phyloP scores from a whole-genome alignment of 768 basidiomycete genomes.

The Coprinellus micaceus region DNA sequence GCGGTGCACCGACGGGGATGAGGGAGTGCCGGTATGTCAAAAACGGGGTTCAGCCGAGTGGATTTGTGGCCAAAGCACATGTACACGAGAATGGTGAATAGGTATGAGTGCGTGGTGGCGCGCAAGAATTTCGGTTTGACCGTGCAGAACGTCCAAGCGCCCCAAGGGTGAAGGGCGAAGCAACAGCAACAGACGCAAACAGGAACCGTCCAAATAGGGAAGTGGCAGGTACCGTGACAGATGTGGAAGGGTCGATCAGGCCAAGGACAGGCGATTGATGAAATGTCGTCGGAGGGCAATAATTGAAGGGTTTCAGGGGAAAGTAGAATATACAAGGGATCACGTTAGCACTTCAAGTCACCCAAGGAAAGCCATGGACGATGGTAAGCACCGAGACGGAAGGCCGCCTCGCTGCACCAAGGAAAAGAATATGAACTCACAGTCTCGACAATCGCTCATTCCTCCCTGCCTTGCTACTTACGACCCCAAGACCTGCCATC shows the following conservation, averaged over 20 bases:
- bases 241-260: neutral
- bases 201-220: neutral
- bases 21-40: neutral
- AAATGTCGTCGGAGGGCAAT: neutral
- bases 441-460: constrained; percentile 30
- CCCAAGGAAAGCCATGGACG: neutral
- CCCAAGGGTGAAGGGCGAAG: neutral
- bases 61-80: neutral
- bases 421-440: constrained; percentile 27
- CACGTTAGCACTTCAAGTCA: neutral
- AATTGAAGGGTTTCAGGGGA: neutral
- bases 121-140: too few relatives aligned
- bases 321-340: neutral
- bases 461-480: constrained; percentile 25
- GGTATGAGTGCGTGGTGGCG: too few relatives aligned
- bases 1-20: constrained; percentile 1
- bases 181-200: neutral
- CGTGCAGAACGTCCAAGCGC: too few relatives aligned
- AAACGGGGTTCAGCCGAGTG: neutral
- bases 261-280: neutral
- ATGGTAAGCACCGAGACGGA: neutral
- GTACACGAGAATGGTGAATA: neutral
- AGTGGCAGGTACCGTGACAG: neutral
- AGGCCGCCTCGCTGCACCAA: constrained; percentile 4
- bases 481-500: constrained; percentile 41